Conservation (phyloP, 2,329 filamentous ascomycete species). For the Amauroascus niger region DNA sequence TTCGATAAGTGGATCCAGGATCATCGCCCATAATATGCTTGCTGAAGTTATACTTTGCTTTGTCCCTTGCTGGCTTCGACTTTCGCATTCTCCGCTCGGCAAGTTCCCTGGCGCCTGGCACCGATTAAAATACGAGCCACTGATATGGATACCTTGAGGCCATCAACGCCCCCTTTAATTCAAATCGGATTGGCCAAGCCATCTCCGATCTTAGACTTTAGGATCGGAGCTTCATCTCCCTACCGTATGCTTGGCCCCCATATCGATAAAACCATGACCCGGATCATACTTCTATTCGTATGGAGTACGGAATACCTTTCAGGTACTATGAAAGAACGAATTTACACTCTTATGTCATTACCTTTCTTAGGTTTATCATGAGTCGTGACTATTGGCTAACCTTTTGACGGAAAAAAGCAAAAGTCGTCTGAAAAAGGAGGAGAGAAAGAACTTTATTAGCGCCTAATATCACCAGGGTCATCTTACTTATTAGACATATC, state of each 20-base stretch:
- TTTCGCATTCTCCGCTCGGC: conserved; percentile 7
- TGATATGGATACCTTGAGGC: conserved; percentile 6
- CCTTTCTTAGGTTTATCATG: background rate
- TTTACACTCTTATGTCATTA: conserved; percentile 11
- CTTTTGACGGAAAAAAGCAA: conserved; percentile 7
- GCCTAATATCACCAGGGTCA: conserved; percentile 10
- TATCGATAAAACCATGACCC: conserved; percentile 3
- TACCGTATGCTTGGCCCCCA: conserved; percentile 8
- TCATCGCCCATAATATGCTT: conserved; percentile 7
- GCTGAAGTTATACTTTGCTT: conserved; percentile 7
- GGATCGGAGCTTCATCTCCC: conserved; percentile 11
- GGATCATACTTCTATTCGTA: background rate
- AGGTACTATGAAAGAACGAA: background rate
- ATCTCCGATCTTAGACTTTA: conserved; percentile 12
- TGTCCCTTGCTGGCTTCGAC: conserved; percentile 6
- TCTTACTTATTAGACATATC: conserved; percentile 4
- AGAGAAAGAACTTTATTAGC: conserved; percentile 11
- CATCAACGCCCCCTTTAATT: background rate
- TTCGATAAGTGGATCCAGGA: conserved; percentile 5
- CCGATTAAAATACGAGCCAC: conserved; percentile 9
- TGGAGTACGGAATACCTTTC: background rate
- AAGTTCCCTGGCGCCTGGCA: conserved; percentile 11
- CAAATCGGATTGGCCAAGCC: conserved; percentile 7
- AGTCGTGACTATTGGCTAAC: conserved; percentile 2
- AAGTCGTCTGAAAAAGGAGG: conserved; percentile 1